Base-by-base conservation (phyloP, 148 eudicot species). In the Rhododendron williamsianum region DNA sequence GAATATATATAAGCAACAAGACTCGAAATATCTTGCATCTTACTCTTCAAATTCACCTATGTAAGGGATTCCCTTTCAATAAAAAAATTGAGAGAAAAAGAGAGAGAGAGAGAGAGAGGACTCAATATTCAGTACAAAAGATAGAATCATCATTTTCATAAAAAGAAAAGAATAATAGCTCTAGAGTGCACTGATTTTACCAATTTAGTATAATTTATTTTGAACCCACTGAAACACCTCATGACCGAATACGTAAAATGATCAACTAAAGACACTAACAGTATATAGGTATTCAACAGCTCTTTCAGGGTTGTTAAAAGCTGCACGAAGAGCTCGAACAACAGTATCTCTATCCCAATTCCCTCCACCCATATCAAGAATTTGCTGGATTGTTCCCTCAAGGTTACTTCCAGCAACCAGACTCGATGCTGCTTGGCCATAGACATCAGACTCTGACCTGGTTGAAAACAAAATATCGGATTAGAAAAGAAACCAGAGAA, bases 321-420 rank as follows among this genome's bases (percentile, higher is more conserved):
- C 97, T 82, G 98, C 98, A 83, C 94, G 93, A 86, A 96, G 94
- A 81, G 98, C 98, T 76, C 93, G 94, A 54, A 93, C 72, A 82
- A 96, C 98, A 79, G 93, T 94, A 30, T 96, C 97, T 87, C 97
- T 93, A 82, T 96, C 98, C 98, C 98, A 96, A 60, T 87, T 91
- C 84, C 98, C 98, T 87, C 98, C 98, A 73, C 98, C 98, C 93
- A 96, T 94, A 84, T 96, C 98, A 91, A 96, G 93, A 85, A 96
- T 91, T 72, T 94, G 92, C 87, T 92, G 94, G 81, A 94, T 90
- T 81, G 94, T 80, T 76, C 88, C 91, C 87, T 94, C 95, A 52
- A 93, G 92, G 86, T 90, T 92, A 89, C 84, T 91, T 60, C 94
- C 94, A 87, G 93, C 93, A 86, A 91, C 93, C 76, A 93, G 91